Conservation (phyloP, 176 grass and related monocot species). For the Alloteropsis semialata region DNA sequence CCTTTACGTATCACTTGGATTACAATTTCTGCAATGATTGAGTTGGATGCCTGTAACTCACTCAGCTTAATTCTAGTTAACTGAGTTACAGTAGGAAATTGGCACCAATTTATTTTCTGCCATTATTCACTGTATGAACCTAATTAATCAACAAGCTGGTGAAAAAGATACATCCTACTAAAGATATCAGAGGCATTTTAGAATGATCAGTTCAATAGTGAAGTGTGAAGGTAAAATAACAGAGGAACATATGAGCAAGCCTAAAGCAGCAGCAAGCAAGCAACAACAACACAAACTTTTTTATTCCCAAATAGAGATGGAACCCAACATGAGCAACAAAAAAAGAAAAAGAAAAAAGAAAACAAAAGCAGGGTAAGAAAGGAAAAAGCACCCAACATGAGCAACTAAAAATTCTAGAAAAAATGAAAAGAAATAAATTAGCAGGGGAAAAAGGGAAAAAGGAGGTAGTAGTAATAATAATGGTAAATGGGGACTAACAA, state of each 20-base stretch:
- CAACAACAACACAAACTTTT: background rate
- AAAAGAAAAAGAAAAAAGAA: background rate
- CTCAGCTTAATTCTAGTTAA: background rate
- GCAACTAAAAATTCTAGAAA: too few species aligned
- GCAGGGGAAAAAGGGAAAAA: background rate
- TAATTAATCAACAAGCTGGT: background rate
- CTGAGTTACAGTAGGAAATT: background rate
- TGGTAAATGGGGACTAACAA: background rate
- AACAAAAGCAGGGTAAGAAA: background rate
- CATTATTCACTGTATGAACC: background rate
- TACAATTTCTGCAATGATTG: background rate
- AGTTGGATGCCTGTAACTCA: background rate
- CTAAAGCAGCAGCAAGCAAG: background rate
- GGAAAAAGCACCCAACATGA: background rate
- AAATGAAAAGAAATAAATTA: background rate
- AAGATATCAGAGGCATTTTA: background rate
- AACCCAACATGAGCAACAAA: background rate
- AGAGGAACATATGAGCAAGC: background rate
- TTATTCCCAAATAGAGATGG: background rate
- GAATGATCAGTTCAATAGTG: background rate
- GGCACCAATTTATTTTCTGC: background rate
- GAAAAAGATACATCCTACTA: background rate
- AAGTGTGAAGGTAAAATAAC: background rate
- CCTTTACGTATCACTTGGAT: background rate
- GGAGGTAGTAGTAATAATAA: background rate